Evolutionary conservation across 2,329 filamentous ascomycete species (phyloP).

Genomic region (Emericellopsis cladophorae): DNA sequence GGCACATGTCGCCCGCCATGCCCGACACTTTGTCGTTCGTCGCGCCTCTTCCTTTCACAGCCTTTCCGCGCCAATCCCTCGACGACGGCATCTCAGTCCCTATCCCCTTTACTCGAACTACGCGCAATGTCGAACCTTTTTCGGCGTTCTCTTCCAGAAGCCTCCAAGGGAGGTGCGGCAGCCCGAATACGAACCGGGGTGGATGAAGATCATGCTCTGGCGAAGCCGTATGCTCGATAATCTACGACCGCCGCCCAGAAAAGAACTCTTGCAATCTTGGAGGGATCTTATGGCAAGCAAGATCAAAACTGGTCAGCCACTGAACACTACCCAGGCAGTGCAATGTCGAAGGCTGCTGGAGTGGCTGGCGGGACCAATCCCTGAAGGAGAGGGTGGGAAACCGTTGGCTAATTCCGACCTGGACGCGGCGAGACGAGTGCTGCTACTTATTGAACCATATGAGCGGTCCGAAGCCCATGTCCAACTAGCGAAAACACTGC

Average conservation of each 20-base stretch:
- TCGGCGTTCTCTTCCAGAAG: constrained; percentile 47
- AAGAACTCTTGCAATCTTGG: constrained; percentile 55
- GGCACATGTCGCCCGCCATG: constrained; percentile 30
- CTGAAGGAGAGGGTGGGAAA: constrained; percentile 11
- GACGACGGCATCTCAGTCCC: constrained; percentile 9
- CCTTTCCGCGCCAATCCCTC: constrained; percentile 13
- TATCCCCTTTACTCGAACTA: constrained; percentile 5
- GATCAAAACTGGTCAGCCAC: constrained; percentile 26
- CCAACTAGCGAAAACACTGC: constrained; percentile 30
- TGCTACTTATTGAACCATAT: constrained; percentile 25
- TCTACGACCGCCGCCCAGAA: constrained; percentile 48
- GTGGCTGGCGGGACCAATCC: constrained; percentile 36
- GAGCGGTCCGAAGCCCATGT: constrained; percentile 32
- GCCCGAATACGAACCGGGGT: constrained; percentile 55
- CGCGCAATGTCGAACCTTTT: constrained; percentile 32
- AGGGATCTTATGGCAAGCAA: constrained; percentile 49
- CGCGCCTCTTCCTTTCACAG: constrained; percentile 20
- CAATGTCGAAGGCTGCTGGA: constrained; percentile 43
- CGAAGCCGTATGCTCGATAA: constrained; percentile 48
- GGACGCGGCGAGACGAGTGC: constrained; percentile 28
- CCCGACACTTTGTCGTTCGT: constrained; percentile 24
- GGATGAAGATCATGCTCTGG: constrained; percentile 59
- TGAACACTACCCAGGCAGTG: constrained; percentile 56
- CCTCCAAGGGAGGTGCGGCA: constrained; percentile 46
- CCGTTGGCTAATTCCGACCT: constrained; percentile 25